Evolutionary conservation across 1,139 yeast genomes (phyloP), one percentile per base, ranked within the genome.

Genomic region (Taphrina confusa): DNA sequence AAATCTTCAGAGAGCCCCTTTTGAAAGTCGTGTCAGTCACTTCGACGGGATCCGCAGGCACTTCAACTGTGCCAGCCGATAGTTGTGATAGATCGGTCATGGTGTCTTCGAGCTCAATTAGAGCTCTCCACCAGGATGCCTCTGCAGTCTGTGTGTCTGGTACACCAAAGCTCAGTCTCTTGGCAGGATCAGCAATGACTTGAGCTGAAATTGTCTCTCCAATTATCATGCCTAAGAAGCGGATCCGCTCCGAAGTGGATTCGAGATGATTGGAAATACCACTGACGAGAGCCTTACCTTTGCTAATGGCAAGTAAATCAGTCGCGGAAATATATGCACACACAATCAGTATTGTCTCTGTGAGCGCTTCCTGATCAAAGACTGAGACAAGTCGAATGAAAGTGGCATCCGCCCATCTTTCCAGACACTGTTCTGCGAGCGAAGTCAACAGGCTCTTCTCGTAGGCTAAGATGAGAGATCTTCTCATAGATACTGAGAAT

Each of bases 191-290:
- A 18, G 56, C 14, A 27, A 54, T 12, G 25, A 31, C 40, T 14
- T 30, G 40, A 18, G 49, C 45, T 4, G 58, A 44, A 12, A 56
- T 39, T 27, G 51, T 39, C 14, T 56, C 60, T 6, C 52, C 60
- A 4, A 56, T 16, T n/a, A 56, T 31, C 60, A 56, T 56, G 31
- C 60, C 60, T 12, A 44, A 34, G 14, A 31, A 46, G 16, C 60
- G 45, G 25, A 54, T 31, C 11, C 46, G 25, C 3, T 47, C 54
- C 8, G 54, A 36, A 25, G 45, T 56, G 12, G 52, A 30, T 9
- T 37, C 54, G 14, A 56, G 44, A 8, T 47, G 60, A 27, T 45
- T 36, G 1, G 47, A 36, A 3, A 39, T 56, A 16, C 60, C 54
- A 4, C 37, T 22, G 40, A 30, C 37, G 22, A 46, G 28, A 6